Percentiles rank a stretch among this genome's conserved stretches.
phyloP scores from a whole-genome alignment of 2,329 filamentous ascomycete genomes.

The Camptophora hylomeconis region DNA sequence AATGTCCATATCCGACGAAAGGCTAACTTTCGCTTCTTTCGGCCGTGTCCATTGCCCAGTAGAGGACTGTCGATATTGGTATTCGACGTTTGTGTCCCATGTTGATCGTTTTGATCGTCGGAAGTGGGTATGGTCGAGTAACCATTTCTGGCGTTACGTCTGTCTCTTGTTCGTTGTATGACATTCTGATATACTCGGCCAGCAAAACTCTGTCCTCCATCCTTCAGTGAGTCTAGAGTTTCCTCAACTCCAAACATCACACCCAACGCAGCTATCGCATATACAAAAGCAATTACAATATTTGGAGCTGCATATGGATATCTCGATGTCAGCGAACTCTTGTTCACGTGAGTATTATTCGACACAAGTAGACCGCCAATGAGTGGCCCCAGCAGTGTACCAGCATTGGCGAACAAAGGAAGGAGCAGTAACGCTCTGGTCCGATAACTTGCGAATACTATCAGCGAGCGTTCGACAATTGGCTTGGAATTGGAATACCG shows the following conservation, averaged over 20 bases:
- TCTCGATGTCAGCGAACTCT: too few species aligned
- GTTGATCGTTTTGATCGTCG: slow-evolving; percentile 14
- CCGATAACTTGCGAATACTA: slow-evolving; percentile 27
- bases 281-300: slow-evolving; percentile 49
- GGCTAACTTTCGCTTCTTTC: too few species aligned
- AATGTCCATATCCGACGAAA: slow-evolving; percentile 39
- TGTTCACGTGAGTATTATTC: too few species aligned
- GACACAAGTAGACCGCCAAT: too few species aligned
- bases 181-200: slow-evolving; percentile 30
- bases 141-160: slow-evolving; percentile 14
- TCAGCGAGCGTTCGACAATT: slow-evolving; percentile 53
- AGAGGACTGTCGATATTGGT: too few species aligned
- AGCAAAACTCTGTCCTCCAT: too few species aligned
- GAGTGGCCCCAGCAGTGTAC: slow-evolving; percentile 47
- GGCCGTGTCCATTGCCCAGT: slow-evolving; percentile 29
- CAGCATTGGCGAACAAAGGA: slow-evolving; percentile 58
- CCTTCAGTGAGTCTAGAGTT: slow-evolving; percentile 26
- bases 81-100: too few species aligned
- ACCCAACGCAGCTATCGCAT: slow-evolving; percentile 40
- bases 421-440: slow-evolving; percentile 45
- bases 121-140: slow-evolving; percentile 24
- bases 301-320: slow-evolving; percentile 62
- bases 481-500: slow-evolving; percentile 45
- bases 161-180: slow-evolving; percentile 22
- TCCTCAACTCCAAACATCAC: slow-evolving; percentile 57